These are phyloP conservation scores for Lecanoromycetidae sp. DNA, from an alignment of 2,329 filamentous ascomycete species.

Conservation along the genomic window DNA sequence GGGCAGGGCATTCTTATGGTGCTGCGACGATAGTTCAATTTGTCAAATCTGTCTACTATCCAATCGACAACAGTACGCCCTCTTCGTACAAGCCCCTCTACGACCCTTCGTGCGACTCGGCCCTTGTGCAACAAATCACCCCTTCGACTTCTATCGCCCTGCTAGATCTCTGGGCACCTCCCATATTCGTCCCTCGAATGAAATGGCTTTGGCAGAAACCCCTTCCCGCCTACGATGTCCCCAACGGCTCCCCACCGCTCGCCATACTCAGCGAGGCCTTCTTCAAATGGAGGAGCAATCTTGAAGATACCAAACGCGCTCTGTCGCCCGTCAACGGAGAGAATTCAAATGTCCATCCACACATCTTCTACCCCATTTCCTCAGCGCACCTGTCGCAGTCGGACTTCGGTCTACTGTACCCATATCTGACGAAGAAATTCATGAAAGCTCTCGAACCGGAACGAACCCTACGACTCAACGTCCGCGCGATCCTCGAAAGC, in stretches of 20 bases:
- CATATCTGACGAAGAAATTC: constrained; percentile 44
- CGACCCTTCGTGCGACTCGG: constrained; percentile 42
- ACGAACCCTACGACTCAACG: constrained; percentile 24
- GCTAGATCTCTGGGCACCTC: constrained; percentile 71
- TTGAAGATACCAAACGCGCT: constrained; percentile 54
- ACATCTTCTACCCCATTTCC: constrained; percentile 60
- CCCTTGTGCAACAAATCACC: constrained; percentile 55
- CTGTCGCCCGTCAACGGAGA: constrained; percentile 40
- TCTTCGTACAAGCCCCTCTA: constrained; percentile 54
- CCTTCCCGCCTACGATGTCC: constrained; percentile 51
- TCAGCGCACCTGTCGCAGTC: constrained; percentile 75
- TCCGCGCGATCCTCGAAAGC: constrained; percentile 23
- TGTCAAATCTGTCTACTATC: constrained; percentile 66
- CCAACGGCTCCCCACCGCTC: constrained; percentile 47
- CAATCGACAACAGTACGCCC: constrained; percentile 28
- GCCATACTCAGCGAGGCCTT: constrained; percentile 67
- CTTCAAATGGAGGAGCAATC: constrained; percentile 63
- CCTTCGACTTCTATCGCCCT: constrained; percentile 53
- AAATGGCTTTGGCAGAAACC: constrained; percentile 58
- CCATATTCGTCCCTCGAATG: constrained; percentile 52
- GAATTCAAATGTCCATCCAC: constrained; percentile 32
- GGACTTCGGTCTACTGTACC: constrained; percentile 74
- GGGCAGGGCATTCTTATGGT: constrained; percentile 72
- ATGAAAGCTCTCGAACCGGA: constrained; percentile 34
- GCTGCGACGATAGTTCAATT: constrained; percentile 63